Evolutionary conservation across 1,284 basidiomycete species (phyloP), one percentile per base, ranked within the genome.

Genomic region (Sparassis latifolia): DNA sequence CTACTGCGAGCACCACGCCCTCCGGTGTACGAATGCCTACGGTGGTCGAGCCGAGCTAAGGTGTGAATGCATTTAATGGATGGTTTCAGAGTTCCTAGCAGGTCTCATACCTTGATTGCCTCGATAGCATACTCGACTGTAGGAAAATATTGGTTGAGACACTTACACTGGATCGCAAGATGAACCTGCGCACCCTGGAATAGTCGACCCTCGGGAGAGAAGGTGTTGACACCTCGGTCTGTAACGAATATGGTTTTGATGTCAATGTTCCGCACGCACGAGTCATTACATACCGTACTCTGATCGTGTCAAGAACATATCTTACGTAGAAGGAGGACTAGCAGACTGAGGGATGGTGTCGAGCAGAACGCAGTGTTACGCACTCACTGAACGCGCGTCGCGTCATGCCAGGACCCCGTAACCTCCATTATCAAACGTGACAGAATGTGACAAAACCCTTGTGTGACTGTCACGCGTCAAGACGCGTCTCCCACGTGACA

Each of bases 121-220:
- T 97, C 94, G 66, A 99, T 97, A 47, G 97, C 97, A 77, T 99
- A 99, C 73, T 99, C 97, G 72, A 97, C 94, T 97, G 58, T 20
- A 3, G 42, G 30, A 45, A 32, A 7, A 46, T 44, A 27, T 32
- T 6, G 31, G 42, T 32, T 20, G 33, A 38, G 9, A 38, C 32
- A 42, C 27, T 27, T 27, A 33, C 28, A 10, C 20, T 27, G 27
- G 32, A n/a, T 3, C 20, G 4, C 10, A 27, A n/a, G 5, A 41
- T 27, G 42, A 32, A 6, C 29, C 27, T 45, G 57, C 69, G 29
- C 57, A 88, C 91, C 90, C 82, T 94, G 92, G 73, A 93, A 94
- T 53, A 94, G 71, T 68, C 91, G 89, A 47, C 92, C 95, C 72
- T 99, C 96, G 4, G 97, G 97, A 32, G 96, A 98, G 78, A 98